Conservation (phyloP, 106 monocot genomes). For the Xerophyta viscosa region DNA sequence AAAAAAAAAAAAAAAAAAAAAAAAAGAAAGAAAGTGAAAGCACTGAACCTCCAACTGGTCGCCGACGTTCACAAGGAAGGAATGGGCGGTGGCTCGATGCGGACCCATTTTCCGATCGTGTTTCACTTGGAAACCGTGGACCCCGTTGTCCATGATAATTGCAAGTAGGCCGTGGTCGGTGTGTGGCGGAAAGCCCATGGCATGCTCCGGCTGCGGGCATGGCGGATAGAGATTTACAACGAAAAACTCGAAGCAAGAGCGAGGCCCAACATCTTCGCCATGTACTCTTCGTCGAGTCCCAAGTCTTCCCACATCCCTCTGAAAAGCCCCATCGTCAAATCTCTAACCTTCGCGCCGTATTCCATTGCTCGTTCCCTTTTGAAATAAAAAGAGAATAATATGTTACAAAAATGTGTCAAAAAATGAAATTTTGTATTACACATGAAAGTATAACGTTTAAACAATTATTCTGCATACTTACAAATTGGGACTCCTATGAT, state of each 20-base stretch:
- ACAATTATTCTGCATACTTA: too few relatives aligned
- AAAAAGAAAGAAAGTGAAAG: too few relatives aligned
- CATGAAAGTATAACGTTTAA: too few relatives aligned
- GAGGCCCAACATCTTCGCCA: not conserved
- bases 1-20: too few relatives aligned
- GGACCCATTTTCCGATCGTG: slow-evolving; percentile 45
- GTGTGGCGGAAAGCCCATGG: slow-evolving; percentile 91
- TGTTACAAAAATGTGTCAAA: too few relatives aligned
- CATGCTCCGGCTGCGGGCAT: slow-evolving; percentile 72
- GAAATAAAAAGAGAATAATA: too few relatives aligned
- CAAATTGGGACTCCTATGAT: too few relatives aligned
- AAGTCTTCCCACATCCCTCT: too few relatives aligned
- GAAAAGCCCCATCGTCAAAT: too few relatives aligned
- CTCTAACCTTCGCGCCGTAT: too few relatives aligned
- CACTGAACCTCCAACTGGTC: slow-evolving; percentile 79
- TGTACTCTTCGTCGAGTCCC: not conserved
- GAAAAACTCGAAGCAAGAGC: not conserved
- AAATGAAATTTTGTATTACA: too few relatives aligned
- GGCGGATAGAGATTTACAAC: slow-evolving; percentile 46
- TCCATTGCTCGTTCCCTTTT: too few relatives aligned
- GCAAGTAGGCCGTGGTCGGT: slow-evolving; percentile 94
- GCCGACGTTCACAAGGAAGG: slow-evolving; percentile 70
- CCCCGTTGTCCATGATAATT: slow-evolving; percentile 59
- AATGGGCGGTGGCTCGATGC: slow-evolving; percentile 38
- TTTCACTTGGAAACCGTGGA: slow-evolving; percentile 66